Conservation (phyloP, 805 yeast genomes). For the Saccharomycopsis javanensis region DNA sequence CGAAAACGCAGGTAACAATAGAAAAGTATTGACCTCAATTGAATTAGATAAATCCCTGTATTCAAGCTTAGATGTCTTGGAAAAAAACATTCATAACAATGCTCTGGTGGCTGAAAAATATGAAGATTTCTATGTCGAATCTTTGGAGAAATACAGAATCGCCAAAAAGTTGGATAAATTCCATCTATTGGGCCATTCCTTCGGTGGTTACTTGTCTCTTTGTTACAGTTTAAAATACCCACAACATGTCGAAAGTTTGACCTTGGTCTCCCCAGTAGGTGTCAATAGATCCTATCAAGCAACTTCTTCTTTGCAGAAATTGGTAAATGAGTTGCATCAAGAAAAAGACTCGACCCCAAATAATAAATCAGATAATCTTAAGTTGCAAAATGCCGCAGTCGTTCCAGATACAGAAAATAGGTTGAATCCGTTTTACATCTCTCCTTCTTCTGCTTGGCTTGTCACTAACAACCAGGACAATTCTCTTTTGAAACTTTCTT, state of each 20-base stretch:
- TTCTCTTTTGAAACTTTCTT: conserved; percentile 21
- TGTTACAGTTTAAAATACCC: conserved; percentile 56
- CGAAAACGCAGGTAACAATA: conserved; percentile 6
- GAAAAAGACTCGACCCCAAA: not conserved
- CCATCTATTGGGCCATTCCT: conserved; percentile 66
- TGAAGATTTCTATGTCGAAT: conserved; percentile 47
- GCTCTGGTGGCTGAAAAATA: conserved; percentile 31
- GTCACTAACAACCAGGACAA: not conserved
- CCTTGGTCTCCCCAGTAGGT: conserved; percentile 70
- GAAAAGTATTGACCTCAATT: conserved; percentile 11
- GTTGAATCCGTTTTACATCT: conserved; percentile 20
- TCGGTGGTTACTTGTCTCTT: conserved; percentile 66
- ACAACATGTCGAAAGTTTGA: conserved; percentile 39
- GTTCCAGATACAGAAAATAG: conserved; percentile 28
- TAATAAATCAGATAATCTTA: not conserved
- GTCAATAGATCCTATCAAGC: conserved; percentile 47
- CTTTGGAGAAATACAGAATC: conserved; percentile 58
- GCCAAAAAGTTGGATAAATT: conserved; percentile 40
- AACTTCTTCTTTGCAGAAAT: conserved; percentile 22
- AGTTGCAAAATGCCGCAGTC: not conserved
- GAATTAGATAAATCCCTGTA: conserved; percentile 12
- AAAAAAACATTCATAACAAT: conserved; percentile 17
- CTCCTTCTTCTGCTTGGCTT: not conserved
- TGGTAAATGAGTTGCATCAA: conserved; percentile 1
- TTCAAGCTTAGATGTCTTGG: conserved; percentile 15